Evolutionary conservation across 257 asterid genomes (phyloP).

Genomic region (Rehmannia glutinosa): DNA sequence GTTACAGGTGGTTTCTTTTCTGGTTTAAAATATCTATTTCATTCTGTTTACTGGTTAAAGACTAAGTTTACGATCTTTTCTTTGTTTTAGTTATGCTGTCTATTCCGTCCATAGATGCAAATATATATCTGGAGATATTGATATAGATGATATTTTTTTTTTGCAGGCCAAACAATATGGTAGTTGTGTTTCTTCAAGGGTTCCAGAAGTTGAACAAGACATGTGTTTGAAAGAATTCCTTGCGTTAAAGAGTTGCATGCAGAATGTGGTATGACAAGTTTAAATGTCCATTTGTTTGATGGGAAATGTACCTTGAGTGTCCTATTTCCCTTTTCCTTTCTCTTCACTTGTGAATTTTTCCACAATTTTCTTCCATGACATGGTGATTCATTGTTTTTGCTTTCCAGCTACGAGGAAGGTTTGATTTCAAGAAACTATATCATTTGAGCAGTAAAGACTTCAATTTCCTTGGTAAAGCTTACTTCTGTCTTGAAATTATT

Average conservation of each 20-base stretch:
- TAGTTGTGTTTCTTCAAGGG: conserved; percentile 73
- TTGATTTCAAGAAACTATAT: conserved; percentile 28
- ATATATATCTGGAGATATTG: conserved; percentile 8
- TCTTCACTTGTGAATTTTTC: background rate
- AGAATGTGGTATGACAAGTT: conserved; percentile 55
- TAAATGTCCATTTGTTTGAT: conserved; percentile 3
- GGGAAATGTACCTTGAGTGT: background rate
- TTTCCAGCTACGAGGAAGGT: conserved; percentile 57
- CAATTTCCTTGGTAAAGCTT: conserved; percentile 21
- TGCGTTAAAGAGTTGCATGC: conserved; percentile 72
- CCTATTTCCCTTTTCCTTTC: background rate
- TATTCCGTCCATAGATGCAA: background rate
- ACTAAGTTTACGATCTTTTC: background rate
- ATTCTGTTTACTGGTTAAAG: background rate
- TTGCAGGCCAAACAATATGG: conserved; percentile 82
- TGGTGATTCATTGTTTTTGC: conserved; percentile 13
- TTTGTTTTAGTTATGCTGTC: background rate
- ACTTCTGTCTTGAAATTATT: conserved; percentile 1
- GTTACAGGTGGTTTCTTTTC: no score
- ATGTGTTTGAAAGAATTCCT: conserved; percentile 81
- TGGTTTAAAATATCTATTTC: background rate
- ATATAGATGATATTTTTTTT: background rate
- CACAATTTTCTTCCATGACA: background rate
- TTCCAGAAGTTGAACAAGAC: conserved; percentile 81
- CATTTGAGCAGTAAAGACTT: conserved; percentile 16